These are phyloP conservation scores for Apium graveolens DNA, from an alignment of 129 eudicot genomes.

Conservation along the genomic window DNA sequence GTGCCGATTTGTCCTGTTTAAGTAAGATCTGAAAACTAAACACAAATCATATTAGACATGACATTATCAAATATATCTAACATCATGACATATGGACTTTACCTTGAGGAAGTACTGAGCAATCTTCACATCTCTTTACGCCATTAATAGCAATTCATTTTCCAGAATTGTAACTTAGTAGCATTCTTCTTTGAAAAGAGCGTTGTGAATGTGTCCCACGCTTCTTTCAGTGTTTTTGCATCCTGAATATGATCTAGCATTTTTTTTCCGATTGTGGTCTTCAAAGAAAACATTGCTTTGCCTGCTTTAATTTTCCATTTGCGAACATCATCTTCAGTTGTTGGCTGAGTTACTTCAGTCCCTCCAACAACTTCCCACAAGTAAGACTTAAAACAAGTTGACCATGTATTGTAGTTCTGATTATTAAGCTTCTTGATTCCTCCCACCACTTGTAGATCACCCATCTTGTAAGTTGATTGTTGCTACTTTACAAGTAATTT, in stretches of 20 bases:
- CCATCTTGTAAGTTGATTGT: no score
- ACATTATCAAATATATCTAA: no score
- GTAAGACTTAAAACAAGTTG: neutral
- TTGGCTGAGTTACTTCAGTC: no score
- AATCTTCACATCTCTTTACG: neutral
- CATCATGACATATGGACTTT: conserved; percentile 9
- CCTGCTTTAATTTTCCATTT: no score
- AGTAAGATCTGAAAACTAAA: no score
- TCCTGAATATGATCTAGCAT: no score
- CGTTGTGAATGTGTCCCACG: conserved; percentile 17
- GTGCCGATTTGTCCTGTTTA: no score
- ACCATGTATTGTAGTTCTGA: conserved; percentile 18
- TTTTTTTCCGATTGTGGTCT: neutral
- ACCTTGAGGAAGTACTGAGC: conserved; percentile 8
- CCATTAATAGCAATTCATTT: no score
- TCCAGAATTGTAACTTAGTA: neutral
- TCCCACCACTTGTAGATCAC: conserved; percentile 13
- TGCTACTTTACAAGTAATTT: no score
- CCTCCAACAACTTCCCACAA: no score
- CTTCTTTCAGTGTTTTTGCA: conserved; percentile 6
- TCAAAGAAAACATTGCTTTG: neutral
- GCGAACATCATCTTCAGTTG: no score
- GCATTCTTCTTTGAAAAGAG: conserved; percentile 23
- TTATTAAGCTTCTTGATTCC: conserved; percentile 23
- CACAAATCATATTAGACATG: no score